A percentile compares a stretch with the other conserved stretches of the same genome.
phyloP scores from a whole-genome alignment of 129 eudicot species.

The Chrysanthemum seticuspe region DNA sequence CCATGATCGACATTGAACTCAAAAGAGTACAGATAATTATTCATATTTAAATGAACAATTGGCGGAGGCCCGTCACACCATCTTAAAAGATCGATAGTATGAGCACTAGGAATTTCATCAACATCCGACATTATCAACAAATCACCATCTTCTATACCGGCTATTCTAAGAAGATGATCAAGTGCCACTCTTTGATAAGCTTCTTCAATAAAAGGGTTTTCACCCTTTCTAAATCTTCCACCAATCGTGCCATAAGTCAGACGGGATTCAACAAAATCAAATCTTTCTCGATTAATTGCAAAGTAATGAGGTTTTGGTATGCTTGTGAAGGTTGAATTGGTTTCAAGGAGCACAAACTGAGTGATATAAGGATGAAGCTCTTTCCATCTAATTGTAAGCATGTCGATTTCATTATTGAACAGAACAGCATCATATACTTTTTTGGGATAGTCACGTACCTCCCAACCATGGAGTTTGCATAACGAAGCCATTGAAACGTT shows the following conservation, averaged over 20 bases:
- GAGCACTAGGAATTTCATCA: constrained; percentile 77
- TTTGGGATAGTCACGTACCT: constrained; percentile 58
- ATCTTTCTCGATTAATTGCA: constrained; percentile 41
- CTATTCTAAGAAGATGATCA: constrained; percentile 60
- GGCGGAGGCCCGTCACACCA: constrained; percentile 75
- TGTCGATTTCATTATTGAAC: constrained; percentile 72
- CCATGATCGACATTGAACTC: constrained; percentile 44
- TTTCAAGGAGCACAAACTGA: constrained; percentile 68
- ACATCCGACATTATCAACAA: constrained; percentile 78
- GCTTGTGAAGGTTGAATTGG: constrained; percentile 74
- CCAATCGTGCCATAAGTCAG: constrained; percentile 65
- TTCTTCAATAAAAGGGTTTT: constrained; percentile 80
- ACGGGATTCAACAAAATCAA: constrained; percentile 57
- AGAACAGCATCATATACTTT: constrained; percentile 74
- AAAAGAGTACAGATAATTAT: constrained; percentile 61
- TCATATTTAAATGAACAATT: constrained; percentile 54
- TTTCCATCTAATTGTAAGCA: constrained; percentile 75
- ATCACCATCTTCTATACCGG: constrained; percentile 75
- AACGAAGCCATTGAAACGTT: constrained; percentile 62
- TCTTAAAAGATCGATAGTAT: constrained; percentile 62
- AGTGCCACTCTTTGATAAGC: constrained; percentile 70
- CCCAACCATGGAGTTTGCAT: constrained; percentile 79
- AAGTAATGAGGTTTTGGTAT: constrained; percentile 63
- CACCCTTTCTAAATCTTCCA: constrained; percentile 62
- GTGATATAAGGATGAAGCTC: constrained; percentile 67